Evolutionary conservation across 2,329 filamentous ascomycete species (phyloP), one percentile per base, ranked within the genome.

Genomic region (Pyrenochaeta sp.): DNA sequence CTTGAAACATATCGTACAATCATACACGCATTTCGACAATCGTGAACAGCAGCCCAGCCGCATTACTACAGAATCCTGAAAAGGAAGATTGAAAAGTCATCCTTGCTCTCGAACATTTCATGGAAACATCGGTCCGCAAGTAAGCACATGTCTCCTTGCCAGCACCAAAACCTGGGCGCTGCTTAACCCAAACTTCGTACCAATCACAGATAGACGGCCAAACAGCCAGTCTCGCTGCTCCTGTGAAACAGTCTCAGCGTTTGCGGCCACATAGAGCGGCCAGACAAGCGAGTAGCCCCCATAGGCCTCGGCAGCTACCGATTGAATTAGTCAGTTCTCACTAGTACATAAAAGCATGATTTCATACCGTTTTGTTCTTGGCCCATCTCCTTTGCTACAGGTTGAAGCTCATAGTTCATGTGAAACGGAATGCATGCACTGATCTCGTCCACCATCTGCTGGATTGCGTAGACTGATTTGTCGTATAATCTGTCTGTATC

Each of bases 271-370:
- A 43, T 74, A 78, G 1, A 78, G 61, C 2, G 76, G 76, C 75
- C 75, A 78, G 3, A 77, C 73, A 45, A 77, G 63, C 11, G 73
- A 73, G 60, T 77, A 78, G 7, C 71, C 75, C 10, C 76, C 76
- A 36, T 72, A 71, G 0, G 72, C 75, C 66, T 75, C 72, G 1
- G 74, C 71, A 32, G 75, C 75, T 75, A 36, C 31, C 20, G 12
- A 11, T 30, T 2, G 2, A 7, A 46, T 68, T 36, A 64, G 65
- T 40, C 60, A 23, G 9, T 31, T 32, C 20, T 23, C n/a, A 3
- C 43, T 30, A n/a, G 10, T n/a, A 21, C 15, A 12, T 10, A 7
- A 17, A 31, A 7, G 2, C 2, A 23, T 27, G 9, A 1, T n/a
- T 9, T 52, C 72, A 54, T 41, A 76, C 75, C 72, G 50, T 69